phyloP scores from a whole-genome alignment of 768 basidiomycete species.

The Crepidotus variabilis region DNA sequence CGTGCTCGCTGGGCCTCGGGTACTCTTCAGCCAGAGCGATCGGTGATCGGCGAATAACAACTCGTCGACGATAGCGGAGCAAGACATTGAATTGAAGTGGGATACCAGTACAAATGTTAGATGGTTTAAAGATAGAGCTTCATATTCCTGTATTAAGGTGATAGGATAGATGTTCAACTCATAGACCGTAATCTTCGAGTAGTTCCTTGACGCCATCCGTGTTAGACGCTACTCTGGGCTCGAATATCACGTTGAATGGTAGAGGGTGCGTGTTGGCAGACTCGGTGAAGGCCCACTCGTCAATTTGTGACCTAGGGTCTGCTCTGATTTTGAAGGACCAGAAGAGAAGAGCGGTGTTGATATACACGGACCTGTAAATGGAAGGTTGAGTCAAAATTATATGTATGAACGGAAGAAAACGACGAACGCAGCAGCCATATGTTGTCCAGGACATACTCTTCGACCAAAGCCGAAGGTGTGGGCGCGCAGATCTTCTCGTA shows the following conservation, averaged over 20 bases:
- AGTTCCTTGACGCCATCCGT: conserved; percentile 32
- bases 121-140: not conserved
- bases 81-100: too few relatives aligned
- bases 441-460: conserved; percentile 61
- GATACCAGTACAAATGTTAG: not conserved
- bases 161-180: not conserved
- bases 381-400: not conserved
- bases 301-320: conserved; percentile 52
- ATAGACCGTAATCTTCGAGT: conserved; percentile 37
- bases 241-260: conserved; percentile 57
- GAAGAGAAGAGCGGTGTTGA: conserved; percentile 59
- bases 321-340: conserved; percentile 62
- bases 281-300: conserved; percentile 58
- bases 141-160: not conserved
- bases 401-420: not conserved
- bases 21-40: too few relatives aligned
- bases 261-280: conserved; percentile 61
- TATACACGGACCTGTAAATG: conserved; percentile 50
- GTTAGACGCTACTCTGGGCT: conserved; percentile 36
- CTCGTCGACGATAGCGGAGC: too few relatives aligned
- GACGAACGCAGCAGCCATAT: conserved; percentile 48
- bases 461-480: conserved; percentile 58
- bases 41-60: too few relatives aligned
- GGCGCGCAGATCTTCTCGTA: conserved; percentile 49
- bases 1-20: too few relatives aligned